Evolutionary conservation across 441 rosid genomes (phyloP).

Genomic region (Syzygium malaccense): DNA sequence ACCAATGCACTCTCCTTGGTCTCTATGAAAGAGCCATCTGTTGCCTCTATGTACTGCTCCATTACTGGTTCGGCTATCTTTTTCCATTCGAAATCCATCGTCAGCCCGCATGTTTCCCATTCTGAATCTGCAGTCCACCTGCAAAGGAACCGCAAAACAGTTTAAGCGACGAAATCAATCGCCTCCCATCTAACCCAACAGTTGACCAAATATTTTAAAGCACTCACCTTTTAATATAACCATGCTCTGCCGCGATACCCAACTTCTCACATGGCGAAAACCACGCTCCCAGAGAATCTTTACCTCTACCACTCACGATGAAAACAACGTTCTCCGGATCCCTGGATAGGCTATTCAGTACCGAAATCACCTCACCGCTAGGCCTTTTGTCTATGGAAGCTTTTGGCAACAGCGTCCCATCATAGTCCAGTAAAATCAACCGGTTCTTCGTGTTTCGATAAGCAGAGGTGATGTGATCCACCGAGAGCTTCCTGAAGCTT

Average conservation of each 20-base stretch:
- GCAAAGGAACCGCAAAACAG: background rate
- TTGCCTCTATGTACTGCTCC: constrained; percentile 1
- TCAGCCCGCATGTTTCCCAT: background rate
- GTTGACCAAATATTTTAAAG: background rate
- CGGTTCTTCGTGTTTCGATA: constrained; percentile 38
- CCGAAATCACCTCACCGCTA: background rate
- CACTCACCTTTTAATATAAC: background rate
- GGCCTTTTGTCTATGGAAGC: constrained; percentile 6
- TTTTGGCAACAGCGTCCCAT: constrained; percentile 2
- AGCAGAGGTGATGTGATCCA: constrained; percentile 44
- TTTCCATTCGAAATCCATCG: constrained; percentile 7
- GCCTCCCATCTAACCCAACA: background rate
- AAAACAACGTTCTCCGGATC: constrained; percentile 6
- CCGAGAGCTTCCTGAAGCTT: constrained; percentile 52
- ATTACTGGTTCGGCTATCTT: constrained; percentile 9
- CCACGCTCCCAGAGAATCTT: constrained; percentile 7
- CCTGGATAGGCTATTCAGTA: constrained; percentile 1
- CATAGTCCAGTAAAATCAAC: constrained; percentile 8
- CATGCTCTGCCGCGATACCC: constrained; percentile 11
- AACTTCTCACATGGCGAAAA: constrained; percentile 3
- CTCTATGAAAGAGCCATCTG: constrained; percentile 7
- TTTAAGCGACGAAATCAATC: background rate
- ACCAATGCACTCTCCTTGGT: constrained; percentile 8
- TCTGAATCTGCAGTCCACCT: constrained; percentile 2
- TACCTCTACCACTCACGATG: constrained; percentile 10